Percentiles rank a stretch among this genome's conserved stretches.
These are phyloP conservation scores for Tieghemiomyces parasiticus DNA, from an alignment of 192 early-diverging fungal species.

Conservation along the genomic window DNA sequence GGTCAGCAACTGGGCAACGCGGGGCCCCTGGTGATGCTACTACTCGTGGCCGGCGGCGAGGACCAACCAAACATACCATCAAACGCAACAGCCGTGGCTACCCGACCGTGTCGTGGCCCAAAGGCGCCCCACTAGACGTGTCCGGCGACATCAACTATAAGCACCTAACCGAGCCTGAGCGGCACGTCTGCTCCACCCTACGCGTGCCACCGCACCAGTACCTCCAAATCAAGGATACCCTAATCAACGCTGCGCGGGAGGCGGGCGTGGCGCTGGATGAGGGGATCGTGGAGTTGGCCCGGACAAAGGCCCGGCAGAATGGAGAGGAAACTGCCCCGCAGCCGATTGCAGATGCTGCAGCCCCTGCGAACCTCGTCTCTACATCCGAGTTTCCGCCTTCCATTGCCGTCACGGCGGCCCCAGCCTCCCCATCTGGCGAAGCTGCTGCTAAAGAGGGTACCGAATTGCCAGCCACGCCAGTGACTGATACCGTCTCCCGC, in stretches of 20 bases:
- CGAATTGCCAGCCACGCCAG: too few relatives aligned
- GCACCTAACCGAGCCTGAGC: conserved; percentile 30
- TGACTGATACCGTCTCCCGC: too few relatives aligned
- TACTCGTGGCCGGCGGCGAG: neutral
- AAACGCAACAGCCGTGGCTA: neutral
- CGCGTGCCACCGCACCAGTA: conserved; percentile 74
- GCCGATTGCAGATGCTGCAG: too few relatives aligned
- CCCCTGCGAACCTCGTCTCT: too few relatives aligned
- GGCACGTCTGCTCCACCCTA: conserved; percentile 55
- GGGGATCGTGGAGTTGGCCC: neutral
- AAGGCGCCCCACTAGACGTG: conserved; percentile 3
- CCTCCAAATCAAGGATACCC: conserved; percentile 59
- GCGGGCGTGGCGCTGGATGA: neutral
- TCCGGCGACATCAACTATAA: neutral
- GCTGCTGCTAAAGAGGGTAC: too few relatives aligned
- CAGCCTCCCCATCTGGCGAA: too few relatives aligned
- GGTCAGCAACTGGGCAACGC: neutral
- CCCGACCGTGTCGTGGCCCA: conserved; percentile 5
- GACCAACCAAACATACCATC: neutral
- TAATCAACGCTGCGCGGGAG: conserved; percentile 45
- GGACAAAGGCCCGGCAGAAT: neutral
- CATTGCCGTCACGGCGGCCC: too few relatives aligned
- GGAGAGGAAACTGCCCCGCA: too few relatives aligned
- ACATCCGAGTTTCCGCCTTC: too few relatives aligned
- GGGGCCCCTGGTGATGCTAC: neutral